Evolutionary conservation across 2,329 filamentous ascomycete species (phyloP).

Genomic region (Penicillium sp.): DNA sequence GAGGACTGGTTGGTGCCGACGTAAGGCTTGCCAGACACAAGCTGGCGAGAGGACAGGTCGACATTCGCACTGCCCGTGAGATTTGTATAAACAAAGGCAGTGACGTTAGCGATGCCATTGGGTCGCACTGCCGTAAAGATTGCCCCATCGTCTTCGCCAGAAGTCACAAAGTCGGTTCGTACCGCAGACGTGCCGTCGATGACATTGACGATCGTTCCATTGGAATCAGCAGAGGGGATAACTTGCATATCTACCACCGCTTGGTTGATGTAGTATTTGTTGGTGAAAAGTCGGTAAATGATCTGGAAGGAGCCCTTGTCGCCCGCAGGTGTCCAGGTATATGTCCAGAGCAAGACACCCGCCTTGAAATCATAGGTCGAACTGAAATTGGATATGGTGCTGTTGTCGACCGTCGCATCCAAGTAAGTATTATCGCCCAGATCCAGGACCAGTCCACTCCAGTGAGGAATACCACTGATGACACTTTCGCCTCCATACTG

Average conservation of each 20-base stretch:
- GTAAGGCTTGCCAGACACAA: conserved; percentile 48
- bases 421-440: conserved; percentile 55
- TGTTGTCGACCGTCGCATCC: conserved; percentile 59
- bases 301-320: conserved; percentile 54
- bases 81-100: conserved; percentile 56
- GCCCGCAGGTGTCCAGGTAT: conserved; percentile 61
- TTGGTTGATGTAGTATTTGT: conserved; percentile 62
- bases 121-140: conserved; percentile 68
- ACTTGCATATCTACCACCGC: conserved; percentile 61
- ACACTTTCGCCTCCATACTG: conserved; percentile 70
- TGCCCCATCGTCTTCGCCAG: conserved; percentile 53
- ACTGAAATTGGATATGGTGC: conserved; percentile 59
- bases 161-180: conserved; percentile 58
- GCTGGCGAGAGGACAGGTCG: conserved; percentile 42
- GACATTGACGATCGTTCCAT: conserved; percentile 63
- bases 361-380: conserved; percentile 62
- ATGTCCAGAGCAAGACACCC: conserved; percentile 63
- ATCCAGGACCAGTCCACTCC: conserved; percentile 59
- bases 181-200: conserved; percentile 68
- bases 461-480: conserved; percentile 69
- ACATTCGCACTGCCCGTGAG: conserved; percentile 41
- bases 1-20: conserved; percentile 60
- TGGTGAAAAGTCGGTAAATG: conserved; percentile 64
- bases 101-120: conserved; percentile 59
- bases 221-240: conserved; percentile 51